Percentiles rank a stretch among this genome's conserved stretches.
These are phyloP conservation scores for Acanthamoeba quina DNA, from an alignment of 208 protist species.

Conservation along the genomic window DNA sequence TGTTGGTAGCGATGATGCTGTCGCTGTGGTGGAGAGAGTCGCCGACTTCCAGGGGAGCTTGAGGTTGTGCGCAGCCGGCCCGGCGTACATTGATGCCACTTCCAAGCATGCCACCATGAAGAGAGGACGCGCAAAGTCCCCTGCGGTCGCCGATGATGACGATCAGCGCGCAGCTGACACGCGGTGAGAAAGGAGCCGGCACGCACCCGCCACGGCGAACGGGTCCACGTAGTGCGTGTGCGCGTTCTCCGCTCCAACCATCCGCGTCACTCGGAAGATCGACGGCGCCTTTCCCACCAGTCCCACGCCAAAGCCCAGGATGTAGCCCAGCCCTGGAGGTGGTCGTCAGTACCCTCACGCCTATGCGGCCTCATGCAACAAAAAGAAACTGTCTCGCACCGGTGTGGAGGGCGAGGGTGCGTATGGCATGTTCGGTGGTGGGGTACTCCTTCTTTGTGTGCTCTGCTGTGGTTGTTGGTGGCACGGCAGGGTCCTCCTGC, in stretches of 20 bases:
- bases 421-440: not conserved
- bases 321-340: not conserved
- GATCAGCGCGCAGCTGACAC: not conserved
- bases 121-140: slow-evolving; percentile 16
- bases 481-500: not conserved
- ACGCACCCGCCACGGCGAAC: slow-evolving; percentile 37
- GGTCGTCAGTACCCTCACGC: not conserved
- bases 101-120: slow-evolving; percentile 49
- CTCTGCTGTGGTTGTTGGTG: not conserved
- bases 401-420: slow-evolving; percentile 45
- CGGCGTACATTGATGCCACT: slow-evolving; percentile 31
- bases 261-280: not conserved
- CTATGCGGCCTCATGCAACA: not conserved
- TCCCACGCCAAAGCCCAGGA: slow-evolving; percentile 9
- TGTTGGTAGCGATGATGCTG: not conserved
- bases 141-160: not conserved
- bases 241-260: not conserved
- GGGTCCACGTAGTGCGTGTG: slow-evolving; percentile 38
- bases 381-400: not conserved
- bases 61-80: slow-evolving; percentile 15
- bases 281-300: not conserved
- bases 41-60: not conserved
- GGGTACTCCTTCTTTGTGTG: not conserved
- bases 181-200: no score
- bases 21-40: not conserved